phyloP scores from a whole-genome alignment of 2,329 filamentous ascomycete genomes.

The Penicillium sp. region DNA sequence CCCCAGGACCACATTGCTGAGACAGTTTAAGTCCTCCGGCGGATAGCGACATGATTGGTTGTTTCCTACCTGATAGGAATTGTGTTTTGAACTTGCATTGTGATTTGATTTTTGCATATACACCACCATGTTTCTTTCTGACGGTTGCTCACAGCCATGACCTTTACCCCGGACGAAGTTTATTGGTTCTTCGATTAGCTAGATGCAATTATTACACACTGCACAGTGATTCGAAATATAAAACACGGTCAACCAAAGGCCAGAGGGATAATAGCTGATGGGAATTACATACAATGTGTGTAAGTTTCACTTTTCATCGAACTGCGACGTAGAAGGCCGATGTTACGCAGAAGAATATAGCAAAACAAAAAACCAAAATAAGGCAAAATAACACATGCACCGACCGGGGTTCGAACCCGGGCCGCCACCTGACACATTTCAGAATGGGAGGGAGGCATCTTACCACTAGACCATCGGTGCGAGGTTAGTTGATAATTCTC shows the following conservation, averaged over 20 bases:
- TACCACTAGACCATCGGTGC: too few relatives aligned
- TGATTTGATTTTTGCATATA: neutral
- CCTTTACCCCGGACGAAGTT: neutral
- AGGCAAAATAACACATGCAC: constrained; percentile 2
- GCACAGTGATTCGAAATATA: neutral
- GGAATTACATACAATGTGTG: neutral
- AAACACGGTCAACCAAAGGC: neutral
- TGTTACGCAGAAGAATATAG: too few relatives aligned
- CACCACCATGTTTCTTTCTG: neutral
- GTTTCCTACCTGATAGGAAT: neutral
- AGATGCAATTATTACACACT: neutral
- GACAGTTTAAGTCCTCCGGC: neutral
- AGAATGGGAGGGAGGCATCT: too few relatives aligned
- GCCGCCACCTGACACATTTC: constrained; percentile 5
- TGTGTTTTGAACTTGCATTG: neutral
- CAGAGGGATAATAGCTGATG: neutral
- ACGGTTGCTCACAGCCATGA: neutral
- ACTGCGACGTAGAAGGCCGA: too few relatives aligned
- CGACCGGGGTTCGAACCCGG: constrained; percentile 27
- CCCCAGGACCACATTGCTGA: neutral
- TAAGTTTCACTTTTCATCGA: neutral
- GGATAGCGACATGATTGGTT: neutral
- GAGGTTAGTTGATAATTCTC: too few relatives aligned
- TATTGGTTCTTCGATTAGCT: neutral
- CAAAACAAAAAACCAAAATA: too few relatives aligned